Percentiles rank a stretch among this genome's conserved stretches.
These are phyloP conservation scores for Pseudozyma flocculosa DNA, from an alignment of 1,284 basidiomycete species.

Conservation along the genomic window DNA sequence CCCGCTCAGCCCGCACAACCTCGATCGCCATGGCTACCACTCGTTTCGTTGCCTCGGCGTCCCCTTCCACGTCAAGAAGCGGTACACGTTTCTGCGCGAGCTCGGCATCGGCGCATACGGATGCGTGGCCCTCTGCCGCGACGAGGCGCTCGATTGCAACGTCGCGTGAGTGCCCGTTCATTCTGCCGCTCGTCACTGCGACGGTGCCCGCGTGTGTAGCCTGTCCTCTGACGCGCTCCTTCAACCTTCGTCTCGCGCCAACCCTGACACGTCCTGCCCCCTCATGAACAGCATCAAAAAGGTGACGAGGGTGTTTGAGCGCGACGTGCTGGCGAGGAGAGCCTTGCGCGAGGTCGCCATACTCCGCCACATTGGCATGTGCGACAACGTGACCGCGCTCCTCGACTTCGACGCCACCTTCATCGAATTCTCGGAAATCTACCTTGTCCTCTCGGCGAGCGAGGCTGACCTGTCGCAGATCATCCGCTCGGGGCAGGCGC, in stretches of 20 bases:
- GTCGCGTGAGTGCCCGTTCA: conserved; percentile 38
- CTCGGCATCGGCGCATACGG: conserved; percentile 57
- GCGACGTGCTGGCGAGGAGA: conserved; percentile 52
- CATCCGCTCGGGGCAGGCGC: conserved; percentile 50
- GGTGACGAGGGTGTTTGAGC: conserved; percentile 54
- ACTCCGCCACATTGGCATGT: conserved; percentile 44
- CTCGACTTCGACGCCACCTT: conserved; percentile 57
- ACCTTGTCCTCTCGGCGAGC: conserved; percentile 51
- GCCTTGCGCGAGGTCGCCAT: conserved; percentile 53
- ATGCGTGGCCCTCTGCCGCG: conserved; percentile 53
- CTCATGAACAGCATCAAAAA: conserved; percentile 45
- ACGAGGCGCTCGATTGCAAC: conserved; percentile 46
- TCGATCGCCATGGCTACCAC: conserved; percentile 51
- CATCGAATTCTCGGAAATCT: conserved; percentile 56
- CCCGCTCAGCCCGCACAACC: conserved; percentile 49
- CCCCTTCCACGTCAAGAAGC: conserved; percentile 54
- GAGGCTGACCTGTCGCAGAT: conserved; percentile 57
- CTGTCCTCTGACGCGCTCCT: too few species aligned
- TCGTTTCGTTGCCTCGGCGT: conserved; percentile 53
- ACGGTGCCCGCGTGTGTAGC: too few species aligned
- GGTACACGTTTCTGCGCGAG: conserved; percentile 53
- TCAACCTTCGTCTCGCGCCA: neutral
- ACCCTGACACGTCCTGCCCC: too few species aligned
- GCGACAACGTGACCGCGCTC: conserved; percentile 50
- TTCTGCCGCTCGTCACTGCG: neutral